Evolutionary conservation across 2,329 filamentous ascomycete genomes (phyloP), one percentile per base, ranked within the genome.

Genomic region (Aspergillus japonicus): DNA sequence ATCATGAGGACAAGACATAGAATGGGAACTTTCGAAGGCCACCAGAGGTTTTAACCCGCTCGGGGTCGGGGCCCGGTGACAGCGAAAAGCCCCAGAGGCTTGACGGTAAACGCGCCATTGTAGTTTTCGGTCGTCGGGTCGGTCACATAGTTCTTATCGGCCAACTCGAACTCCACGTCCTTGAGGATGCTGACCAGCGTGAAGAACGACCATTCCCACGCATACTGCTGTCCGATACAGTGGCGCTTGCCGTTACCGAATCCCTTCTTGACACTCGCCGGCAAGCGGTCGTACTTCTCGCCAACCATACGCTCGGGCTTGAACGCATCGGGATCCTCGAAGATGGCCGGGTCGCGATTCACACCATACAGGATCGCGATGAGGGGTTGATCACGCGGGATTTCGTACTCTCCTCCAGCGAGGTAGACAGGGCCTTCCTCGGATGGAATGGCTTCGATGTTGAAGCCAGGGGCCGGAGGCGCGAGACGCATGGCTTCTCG

Each of bases 211-310:
- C 92, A 90, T 69, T 92, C 88, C 86, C 87, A 89, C 1, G 90
- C 89, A 72, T 92, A 92, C 0, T 83, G 80, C 6, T 87, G 79
- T 1, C 90, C 90, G 58, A 92, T 91, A 64, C 90, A 94, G 1
- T 79, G 85, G 51, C 90, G 79, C 61, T 84, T 81, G 2, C 89
- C 90, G 59, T 90, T 89, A 0, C 90, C 90, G 66, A 92, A 94
- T 4, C 89, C 70, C 62, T 90, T 90, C 85, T 85, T 89, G 26
- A 82, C 81, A 56, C 85, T 85, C 14, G 81, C 81, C 5, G 85
- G 87, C 5, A 90, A 80, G 26, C 82, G 82, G 59, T 86, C 84
- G 69, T 90, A 92, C 26, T 83, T 82, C 19, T 88, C 88, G 23
- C 89, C 87, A 0, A 89, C 73, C 87, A 92, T 90, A 11, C 89